Conservation (phyloP, 305 asterid genomes). For the Fraxinus baroniana region DNA sequence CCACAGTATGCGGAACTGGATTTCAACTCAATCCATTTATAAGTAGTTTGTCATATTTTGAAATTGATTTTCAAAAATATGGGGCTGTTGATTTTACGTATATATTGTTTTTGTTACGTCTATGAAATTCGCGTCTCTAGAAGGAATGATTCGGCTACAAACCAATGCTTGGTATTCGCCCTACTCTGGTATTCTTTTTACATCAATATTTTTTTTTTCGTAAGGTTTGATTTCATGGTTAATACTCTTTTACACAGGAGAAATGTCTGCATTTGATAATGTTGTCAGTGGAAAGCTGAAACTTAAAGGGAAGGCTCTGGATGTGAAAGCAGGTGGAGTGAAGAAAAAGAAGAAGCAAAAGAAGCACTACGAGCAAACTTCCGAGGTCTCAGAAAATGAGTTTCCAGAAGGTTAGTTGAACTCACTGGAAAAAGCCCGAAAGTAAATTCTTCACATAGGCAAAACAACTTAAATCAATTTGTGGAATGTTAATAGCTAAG, state of each 20-base stretch:
- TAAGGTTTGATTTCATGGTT: background rate
- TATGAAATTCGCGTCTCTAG: background rate
- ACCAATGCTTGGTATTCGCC: background rate
- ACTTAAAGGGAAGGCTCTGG: constrained; percentile 89
- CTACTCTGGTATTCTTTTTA: background rate
- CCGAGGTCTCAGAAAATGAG: constrained; percentile 39
- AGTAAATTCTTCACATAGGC: background rate
- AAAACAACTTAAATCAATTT: background rate
- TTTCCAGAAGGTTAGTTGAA: constrained; percentile 25
- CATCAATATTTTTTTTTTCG: background rate
- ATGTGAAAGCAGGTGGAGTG: constrained; percentile 68
- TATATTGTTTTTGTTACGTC: background rate
- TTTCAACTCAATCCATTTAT: background rate
- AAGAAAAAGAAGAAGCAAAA: constrained; percentile 73
- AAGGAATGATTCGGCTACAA: background rate
- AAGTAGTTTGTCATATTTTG: background rate
- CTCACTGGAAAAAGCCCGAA: background rate
- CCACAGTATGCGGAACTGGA: background rate
- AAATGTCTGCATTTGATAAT: constrained; percentile 74
- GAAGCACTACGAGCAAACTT: constrained; percentile 43
- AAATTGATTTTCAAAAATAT: background rate
- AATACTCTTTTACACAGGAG: constrained; percentile 27
- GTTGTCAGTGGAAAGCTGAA: constrained; percentile 80
- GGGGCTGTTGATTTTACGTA: background rate
- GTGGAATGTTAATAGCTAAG: background rate